Evolutionary conservation across 2,329 filamentous ascomycete species (phyloP).

Genomic region (Ascochyta lentis): DNA sequence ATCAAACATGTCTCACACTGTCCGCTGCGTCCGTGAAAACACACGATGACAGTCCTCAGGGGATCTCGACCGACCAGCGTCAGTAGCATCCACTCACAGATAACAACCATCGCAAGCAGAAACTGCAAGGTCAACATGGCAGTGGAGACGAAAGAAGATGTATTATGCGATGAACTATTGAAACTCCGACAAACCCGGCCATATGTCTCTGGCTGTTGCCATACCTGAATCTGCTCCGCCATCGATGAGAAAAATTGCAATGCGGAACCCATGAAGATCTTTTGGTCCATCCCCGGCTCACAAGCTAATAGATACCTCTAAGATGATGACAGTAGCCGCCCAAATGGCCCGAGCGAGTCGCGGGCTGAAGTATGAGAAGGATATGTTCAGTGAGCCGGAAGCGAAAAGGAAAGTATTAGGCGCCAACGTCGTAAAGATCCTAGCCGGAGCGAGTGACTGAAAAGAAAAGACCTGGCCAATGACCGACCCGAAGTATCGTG

Average conservation of each 20-base stretch:
- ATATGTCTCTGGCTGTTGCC: conserved; percentile 25
- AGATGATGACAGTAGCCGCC: conserved; percentile 30
- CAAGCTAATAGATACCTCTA: conserved; percentile 39
- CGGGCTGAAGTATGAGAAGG: conserved; percentile 25
- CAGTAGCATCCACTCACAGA: neutral
- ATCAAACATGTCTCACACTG: neutral
- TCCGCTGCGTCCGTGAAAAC: neutral
- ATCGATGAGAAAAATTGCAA: conserved; percentile 37
- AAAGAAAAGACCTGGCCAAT: conserved; percentile 24
- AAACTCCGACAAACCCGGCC: conserved; percentile 35
- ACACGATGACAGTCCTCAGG: neutral
- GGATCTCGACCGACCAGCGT: neutral
- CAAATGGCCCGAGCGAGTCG: conserved; percentile 20
- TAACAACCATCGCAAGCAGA: neutral
- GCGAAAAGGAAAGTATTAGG: conserved; percentile 31
- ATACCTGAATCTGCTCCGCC: conserved; percentile 31
- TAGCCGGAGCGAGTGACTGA: conserved; percentile 16
- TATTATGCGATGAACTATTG: conserved; percentile 37
- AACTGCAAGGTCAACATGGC: neutral
- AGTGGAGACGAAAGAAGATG: conserved; percentile 22
- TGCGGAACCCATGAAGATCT: conserved; percentile 36
- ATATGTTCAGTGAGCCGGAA: conserved; percentile 27
- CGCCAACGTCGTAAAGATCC: conserved; percentile 21
- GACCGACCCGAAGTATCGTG: conserved; percentile 5
- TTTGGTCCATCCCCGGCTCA: conserved; percentile 24